phyloP scores from a whole-genome alignment of 2,329 filamentous ascomycete genomes.

The Hypoxylon sp. region DNA sequence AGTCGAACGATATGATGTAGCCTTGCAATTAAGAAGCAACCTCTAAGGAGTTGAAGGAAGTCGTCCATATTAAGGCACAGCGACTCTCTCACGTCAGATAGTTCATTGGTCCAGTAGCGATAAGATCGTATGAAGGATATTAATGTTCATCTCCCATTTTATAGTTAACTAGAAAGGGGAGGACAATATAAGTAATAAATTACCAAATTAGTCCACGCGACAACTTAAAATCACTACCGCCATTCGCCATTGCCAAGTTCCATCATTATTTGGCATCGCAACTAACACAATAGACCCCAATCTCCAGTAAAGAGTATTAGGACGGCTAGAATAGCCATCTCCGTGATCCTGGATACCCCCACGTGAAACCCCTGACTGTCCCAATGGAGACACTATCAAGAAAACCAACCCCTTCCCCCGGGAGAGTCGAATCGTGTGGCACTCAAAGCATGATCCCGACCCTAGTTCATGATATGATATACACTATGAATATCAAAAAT shows the following conservation, averaged over 20 bases:
- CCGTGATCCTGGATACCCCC: conserved; percentile 7
- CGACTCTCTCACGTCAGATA: conserved; percentile 11
- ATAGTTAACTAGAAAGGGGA: not conserved
- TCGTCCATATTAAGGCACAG: not conserved
- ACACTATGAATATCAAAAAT: conserved; percentile 1
- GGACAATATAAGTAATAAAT: not conserved
- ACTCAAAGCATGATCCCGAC: conserved; percentile 1
- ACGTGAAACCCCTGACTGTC: conserved; percentile 6
- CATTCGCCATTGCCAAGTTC: not conserved
- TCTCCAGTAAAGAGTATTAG: no score
- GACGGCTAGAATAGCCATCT: not conserved
- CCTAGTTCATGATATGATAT: not conserved
- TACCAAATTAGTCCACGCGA: no score
- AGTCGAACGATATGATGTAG: conserved; percentile 12
- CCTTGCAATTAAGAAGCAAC: conserved; percentile 4
- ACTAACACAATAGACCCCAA: no score
- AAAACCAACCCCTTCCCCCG: not conserved
- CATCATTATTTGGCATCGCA: not conserved
- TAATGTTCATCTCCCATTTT: not conserved
- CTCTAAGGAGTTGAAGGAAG: not conserved
- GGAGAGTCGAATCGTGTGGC: conserved; percentile 9
- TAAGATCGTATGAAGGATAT: not conserved
- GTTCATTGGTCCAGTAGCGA: not conserved
- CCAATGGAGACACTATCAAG: conserved; percentile 1
- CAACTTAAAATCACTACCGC: not conserved